Base-by-base conservation (phyloP, 192 early-diverging fungal genomes). In the Coemansia sp. region DNA sequence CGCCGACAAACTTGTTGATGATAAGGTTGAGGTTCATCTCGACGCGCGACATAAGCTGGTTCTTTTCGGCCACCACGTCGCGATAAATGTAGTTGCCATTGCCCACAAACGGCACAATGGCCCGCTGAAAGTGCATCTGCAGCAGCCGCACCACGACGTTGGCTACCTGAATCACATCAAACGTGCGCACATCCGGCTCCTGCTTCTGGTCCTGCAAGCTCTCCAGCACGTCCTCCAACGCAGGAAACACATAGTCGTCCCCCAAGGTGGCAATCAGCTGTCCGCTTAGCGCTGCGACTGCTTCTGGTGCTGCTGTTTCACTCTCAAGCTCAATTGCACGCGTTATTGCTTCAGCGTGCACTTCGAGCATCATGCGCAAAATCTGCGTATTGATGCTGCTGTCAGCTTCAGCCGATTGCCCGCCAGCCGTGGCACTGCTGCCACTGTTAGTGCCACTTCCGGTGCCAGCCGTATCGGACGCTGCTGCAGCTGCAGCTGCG, bases 41-140 rank as follows among this genome's bases (percentile, higher is more conserved):
- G 2, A 96, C 67, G 3, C 76, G 78, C 41, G 85, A 75, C 83
- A 96, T 92, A 53, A 94, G 84, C 51, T 84, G 86, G 73, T 97
- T 99, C 68, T 97, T 97, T 18, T 82, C 79, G 7, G 83, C 72
- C 6, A 96, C 89, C 16, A 88, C 84, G 31, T 97, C 92, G 26
- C 94, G 84, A 60, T 97, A 93, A 0, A 88, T 50, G 47, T 77
- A 67, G 57, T 49, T 71, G 59, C 59, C 57, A 16, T 64, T 66
- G 41, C 68, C 74, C 3, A 71, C 60, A 47, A 66, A 77, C 16
- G 74, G 74, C 54, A 71, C 62, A 18, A 79, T 47, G 11, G 59
- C 50, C 14, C 60, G 65, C 54, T 79, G 61, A 47, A 79, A 79
- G 50, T 71, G 62, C 17, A 56, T 51, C 48, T 72, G 69, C 28